phyloP scores from a whole-genome alignment of 2,329 filamentous ascomycete species.

The Verticillium nubilum region DNA sequence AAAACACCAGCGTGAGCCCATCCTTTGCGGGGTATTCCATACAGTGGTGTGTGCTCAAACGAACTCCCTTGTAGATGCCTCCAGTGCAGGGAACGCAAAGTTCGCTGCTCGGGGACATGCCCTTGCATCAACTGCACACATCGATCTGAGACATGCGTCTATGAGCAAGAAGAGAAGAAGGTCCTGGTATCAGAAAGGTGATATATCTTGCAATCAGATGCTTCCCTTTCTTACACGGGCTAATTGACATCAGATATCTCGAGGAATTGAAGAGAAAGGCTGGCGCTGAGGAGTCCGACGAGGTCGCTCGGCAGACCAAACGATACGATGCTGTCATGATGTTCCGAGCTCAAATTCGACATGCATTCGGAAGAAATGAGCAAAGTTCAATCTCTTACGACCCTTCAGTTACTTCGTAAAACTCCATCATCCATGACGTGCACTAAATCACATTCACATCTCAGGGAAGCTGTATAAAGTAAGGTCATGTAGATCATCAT shows the following conservation, averaged over 20 bases:
- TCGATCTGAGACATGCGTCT: constrained; percentile 5
- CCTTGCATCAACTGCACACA: constrained; percentile 5
- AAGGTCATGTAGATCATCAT: not conserved
- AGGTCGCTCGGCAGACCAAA: not conserved
- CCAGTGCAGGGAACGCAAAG: constrained; percentile 6
- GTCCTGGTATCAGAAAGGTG: constrained; percentile 8
- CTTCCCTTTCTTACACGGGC: not conserved
- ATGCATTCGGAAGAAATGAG: too few relatives aligned
- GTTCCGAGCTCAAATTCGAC: too few relatives aligned
- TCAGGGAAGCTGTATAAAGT: not conserved
- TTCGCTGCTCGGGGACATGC: constrained; percentile 5
- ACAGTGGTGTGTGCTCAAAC: not conserved
- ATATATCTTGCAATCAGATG: too few relatives aligned
- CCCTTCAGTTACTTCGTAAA: too few relatives aligned
- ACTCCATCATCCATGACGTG: too few relatives aligned
- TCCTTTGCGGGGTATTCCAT: too few relatives aligned
- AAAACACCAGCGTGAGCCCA: not conserved
- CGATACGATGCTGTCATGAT: too few relatives aligned
- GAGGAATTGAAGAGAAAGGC: constrained; percentile 7
- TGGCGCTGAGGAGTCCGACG: not conserved
- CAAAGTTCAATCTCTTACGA: too few relatives aligned
- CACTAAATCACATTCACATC: too few relatives aligned
- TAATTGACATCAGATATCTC: not conserved
- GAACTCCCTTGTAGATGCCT: not conserved
- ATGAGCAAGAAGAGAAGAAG: constrained; percentile 8